phyloP scores from a whole-genome alignment of 73 alveolate species.

The Tetrahymena thermophila region DNA sequence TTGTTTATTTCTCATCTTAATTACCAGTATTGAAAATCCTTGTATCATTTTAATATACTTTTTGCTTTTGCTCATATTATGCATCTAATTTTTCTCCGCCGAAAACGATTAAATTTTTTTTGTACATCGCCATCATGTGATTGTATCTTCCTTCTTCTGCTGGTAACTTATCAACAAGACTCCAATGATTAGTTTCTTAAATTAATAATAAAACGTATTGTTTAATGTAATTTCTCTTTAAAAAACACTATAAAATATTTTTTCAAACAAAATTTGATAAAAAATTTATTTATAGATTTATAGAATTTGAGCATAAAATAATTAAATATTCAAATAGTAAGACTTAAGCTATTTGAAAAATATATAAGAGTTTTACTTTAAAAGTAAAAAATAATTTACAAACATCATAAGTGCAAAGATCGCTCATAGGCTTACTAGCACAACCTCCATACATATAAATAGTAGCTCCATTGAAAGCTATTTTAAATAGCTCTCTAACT shows the following conservation, averaged over 20 bases:
- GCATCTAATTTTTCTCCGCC: background rate
- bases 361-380: no score
- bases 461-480: background rate
- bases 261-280: no score
- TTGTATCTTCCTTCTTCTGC: background rate
- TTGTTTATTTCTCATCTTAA: background rate
- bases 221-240: background rate
- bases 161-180: background rate
- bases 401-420: background rate
- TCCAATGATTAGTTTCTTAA: background rate
- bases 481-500: background rate
- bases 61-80: background rate
- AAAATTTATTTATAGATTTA: no score
- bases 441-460: background rate
- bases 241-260: no score
- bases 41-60: background rate
- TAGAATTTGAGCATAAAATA: no score
- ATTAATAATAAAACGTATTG: no score
- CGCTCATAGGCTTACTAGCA: background rate
- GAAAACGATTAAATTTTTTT: background rate
- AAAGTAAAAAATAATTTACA: background rate
- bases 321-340: no score
- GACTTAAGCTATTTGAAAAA: no score
- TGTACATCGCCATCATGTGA: background rate
- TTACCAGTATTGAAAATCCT: background rate